Conservation (phyloP, 2,329 filamentous ascomycete species). For the Mycosphaerelloides madeirae region DNA sequence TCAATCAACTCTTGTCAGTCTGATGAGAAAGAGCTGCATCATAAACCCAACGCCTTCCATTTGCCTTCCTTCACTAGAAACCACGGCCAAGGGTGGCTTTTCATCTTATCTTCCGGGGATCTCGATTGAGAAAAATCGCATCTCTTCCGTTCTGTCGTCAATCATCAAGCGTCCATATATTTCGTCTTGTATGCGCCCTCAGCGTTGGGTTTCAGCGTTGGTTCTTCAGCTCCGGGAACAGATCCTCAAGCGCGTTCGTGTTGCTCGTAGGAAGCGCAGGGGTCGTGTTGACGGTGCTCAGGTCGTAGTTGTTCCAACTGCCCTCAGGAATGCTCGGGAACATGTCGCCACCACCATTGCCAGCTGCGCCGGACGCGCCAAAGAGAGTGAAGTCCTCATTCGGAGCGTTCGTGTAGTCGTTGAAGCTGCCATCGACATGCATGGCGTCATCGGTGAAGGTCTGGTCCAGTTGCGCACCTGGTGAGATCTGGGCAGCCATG, state of each 20-base stretch:
- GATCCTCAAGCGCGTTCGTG: conserved; percentile 17
- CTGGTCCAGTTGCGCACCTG: conserved; percentile 65
- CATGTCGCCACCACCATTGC: conserved; percentile 25
- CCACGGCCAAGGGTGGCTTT: not conserved
- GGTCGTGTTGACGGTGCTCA: conserved; percentile 16
- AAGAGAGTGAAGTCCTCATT: conserved; percentile 60
- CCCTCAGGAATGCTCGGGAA: conserved; percentile 23
- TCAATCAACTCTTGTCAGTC: not conserved
- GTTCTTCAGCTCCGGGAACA: conserved; percentile 20
- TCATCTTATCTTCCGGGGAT: conserved; percentile 4
- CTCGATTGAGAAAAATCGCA: conserved; percentile 7
- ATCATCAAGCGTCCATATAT: conserved; percentile 1
- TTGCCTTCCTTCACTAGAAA: not conserved
- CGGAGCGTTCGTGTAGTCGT: conserved; percentile 25
- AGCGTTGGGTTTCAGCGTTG: not conserved
- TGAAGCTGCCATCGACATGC: conserved; percentile 59
- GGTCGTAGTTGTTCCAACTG: conserved; percentile 35
- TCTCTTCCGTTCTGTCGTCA: conserved; percentile 9
- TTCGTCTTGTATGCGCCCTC: not conserved
- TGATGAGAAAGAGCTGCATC: conserved; percentile 3
- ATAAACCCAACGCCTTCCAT: not conserved
- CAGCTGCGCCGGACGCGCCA: conserved; percentile 22
- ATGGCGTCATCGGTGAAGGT: conserved; percentile 47
- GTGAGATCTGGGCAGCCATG: conserved; percentile 57
- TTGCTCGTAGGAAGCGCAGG: conserved; percentile 17